Percentiles rank a stretch among this genome's conserved stretches.
phyloP scores from a whole-genome alignment of 2,329 filamentous ascomycete species.

The Hansfordia pulvinata region DNA sequence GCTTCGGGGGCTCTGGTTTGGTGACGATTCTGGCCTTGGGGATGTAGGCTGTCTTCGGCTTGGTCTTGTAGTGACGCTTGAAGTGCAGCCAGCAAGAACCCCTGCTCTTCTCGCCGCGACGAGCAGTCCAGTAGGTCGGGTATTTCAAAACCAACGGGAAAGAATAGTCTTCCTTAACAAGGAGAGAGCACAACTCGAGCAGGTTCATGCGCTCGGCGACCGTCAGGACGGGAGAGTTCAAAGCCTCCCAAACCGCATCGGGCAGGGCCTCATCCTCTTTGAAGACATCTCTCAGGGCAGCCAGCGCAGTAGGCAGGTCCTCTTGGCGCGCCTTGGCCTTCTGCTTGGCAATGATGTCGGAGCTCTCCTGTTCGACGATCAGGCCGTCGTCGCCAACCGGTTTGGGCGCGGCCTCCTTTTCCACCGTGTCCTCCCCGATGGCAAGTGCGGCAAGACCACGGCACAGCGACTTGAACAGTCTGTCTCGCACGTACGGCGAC shows the following conservation, averaged over 20 bases:
- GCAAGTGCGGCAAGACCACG: conserved; percentile 49
- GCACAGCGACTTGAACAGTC: conserved; percentile 44
- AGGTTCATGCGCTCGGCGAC: conserved; percentile 33
- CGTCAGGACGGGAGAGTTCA: conserved; percentile 31
- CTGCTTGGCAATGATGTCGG: conserved; percentile 28
- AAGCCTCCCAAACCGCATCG: conserved; percentile 31
- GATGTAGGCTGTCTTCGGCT: conserved; percentile 13
- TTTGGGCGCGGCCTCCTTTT: conserved; percentile 11
- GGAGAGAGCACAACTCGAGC: conserved; percentile 33
- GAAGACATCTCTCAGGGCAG: conserved; percentile 32
- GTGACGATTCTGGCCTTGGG: too few species aligned
- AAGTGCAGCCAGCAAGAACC: conserved; percentile 12
- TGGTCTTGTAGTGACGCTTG: conserved; percentile 11
- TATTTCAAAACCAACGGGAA: conserved; percentile 30
- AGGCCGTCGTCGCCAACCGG: conserved; percentile 22
- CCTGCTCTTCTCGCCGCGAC: conserved; percentile 12
- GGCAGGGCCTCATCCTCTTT: conserved; percentile 29
- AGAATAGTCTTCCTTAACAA: conserved; percentile 33
- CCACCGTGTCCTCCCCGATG: conserved; percentile 39
- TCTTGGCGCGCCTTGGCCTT: conserved; percentile 32
- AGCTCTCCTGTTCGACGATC: conserved; percentile 31
- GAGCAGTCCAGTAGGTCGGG: conserved; percentile 29
- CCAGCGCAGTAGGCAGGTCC: conserved; percentile 30
- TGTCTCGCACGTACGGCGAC: conserved; percentile 48
- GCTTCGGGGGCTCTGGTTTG: conserved; percentile 13